Base-by-base conservation (phyloP, 2,329 filamentous ascomycete genomes). In the Calonectria ilicicola region DNA sequence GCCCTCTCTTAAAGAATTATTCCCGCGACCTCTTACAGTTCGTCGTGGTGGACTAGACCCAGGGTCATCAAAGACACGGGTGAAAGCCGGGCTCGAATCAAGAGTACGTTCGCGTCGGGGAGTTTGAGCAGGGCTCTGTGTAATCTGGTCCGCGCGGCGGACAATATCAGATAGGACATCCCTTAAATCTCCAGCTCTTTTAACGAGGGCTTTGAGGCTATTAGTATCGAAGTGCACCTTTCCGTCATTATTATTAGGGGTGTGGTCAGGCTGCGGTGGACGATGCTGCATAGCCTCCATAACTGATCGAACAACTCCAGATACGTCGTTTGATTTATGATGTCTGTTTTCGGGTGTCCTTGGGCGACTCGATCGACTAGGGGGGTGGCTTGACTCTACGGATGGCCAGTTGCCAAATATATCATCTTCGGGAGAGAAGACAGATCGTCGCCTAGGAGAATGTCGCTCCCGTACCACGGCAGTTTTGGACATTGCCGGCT, bases 61-160 rank as follows among this genome's bases (percentile, higher is more conserved):
- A 1, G 91, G 91, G 53, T 92, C 90, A 12, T 91, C 90, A 77
- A 93, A 93, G 44, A 93, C 90, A 27, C 90, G 85, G 3, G 91
- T 93, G 74, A 93, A 93, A 1, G 91, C 91, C n/a, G 91, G 91
- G 77, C 91, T 93, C 3, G 89, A 91, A 65, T 91, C 89, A 42
- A 84, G 81, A 27, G 84, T 83, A 10, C 85, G 83, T 51, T 84
- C 83, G 47, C 85, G 80, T 56, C 87, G 85, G 3, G 88, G 87
- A 1, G 89, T 91, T 32, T 85, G 82, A 10, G 85, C 86, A 2
- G 91, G 90, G 77, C 89, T 92, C 72, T 88, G 86, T 0, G 89
- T 89, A 63, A 90, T 85, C 32, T 90, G 86, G 77, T 93, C 91
- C 46, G 87, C 89, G 65, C 86, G 87, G 60, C 91, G 89, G 58